Percentiles rank a stretch among this genome's conserved stretches.
Evolutionary conservation across 1,284 basidiomycete genomes (phyloP).

Genomic region (Exobasidium rhododendri): DNA sequence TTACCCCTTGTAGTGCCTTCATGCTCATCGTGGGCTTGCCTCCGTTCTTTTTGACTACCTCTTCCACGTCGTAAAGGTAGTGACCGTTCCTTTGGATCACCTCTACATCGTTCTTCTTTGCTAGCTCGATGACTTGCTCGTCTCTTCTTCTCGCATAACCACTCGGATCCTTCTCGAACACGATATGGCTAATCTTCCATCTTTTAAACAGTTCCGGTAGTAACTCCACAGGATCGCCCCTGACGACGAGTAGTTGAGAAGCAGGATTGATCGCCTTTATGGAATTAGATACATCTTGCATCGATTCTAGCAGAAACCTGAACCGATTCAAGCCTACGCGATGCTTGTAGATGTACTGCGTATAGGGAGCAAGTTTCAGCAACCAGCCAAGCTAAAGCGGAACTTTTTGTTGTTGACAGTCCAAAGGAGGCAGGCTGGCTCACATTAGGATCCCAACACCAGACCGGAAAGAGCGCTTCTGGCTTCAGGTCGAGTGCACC

Average conservation of each 20-base stretch:
- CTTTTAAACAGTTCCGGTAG: constrained; percentile 57
- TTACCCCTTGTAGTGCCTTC: constrained; percentile 31
- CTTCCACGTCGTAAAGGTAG: constrained; percentile 35
- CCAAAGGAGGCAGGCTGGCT: too few species aligned
- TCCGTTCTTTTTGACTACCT: constrained; percentile 33
- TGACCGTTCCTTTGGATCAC: constrained; percentile 35
- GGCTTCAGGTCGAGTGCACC: constrained; percentile 57
- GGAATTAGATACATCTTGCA: constrained; percentile 56
- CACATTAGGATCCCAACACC: constrained; percentile 49
- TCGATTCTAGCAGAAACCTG: constrained; percentile 58
- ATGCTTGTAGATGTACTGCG: constrained; percentile 58
- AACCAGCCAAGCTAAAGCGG: neutral
- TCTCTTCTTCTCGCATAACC: constrained; percentile 35
- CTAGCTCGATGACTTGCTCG: constrained; percentile 20
- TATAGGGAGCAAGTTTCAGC: too few species aligned
- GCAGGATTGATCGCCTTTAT: constrained; percentile 56
- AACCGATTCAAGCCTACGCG: constrained; percentile 60
- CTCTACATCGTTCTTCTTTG: constrained; percentile 33
- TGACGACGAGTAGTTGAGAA: constrained; percentile 59
- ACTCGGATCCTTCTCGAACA: constrained; percentile 49
- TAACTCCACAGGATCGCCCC: constrained; percentile 58
- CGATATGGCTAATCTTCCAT: constrained; percentile 60
- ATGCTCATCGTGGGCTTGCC: constrained; percentile 41
- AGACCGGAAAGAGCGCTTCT: constrained; percentile 57
- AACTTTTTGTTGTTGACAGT: neutral